Percentiles rank a stretch among this genome's conserved stretches.
Evolutionary conservation across 345 rosid genomes (phyloP).

Genomic region (Cochlearia excelsa): DNA sequence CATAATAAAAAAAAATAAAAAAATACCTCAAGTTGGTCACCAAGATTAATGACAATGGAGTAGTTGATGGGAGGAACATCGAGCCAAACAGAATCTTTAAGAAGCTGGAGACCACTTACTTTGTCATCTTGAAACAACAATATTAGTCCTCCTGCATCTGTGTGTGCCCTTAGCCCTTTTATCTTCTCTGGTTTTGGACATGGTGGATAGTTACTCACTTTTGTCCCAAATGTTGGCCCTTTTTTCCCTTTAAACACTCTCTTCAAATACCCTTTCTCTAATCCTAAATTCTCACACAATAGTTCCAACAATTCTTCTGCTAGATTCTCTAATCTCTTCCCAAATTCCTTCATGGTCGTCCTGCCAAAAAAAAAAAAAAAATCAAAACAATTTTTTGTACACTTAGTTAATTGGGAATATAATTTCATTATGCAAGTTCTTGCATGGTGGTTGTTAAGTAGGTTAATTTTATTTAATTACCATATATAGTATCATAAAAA

Average conservation of each 20-base stretch:
- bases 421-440: too few species aligned
- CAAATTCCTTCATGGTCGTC: constrained; percentile 66
- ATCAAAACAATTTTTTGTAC: too few species aligned
- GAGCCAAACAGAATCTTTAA: constrained; percentile 85
- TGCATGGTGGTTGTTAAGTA: too few species aligned
- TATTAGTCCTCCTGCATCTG: constrained; percentile 95
- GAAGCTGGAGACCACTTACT: constrained; percentile 95
- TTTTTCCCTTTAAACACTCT: constrained; percentile 63
- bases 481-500: too few species aligned
- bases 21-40: constrained; percentile 90
- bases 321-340: constrained; percentile 52
- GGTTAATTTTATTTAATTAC: too few species aligned
- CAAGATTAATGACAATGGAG: constrained; percentile 88
- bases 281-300: constrained; percentile 74
- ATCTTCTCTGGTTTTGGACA: constrained; percentile 92
- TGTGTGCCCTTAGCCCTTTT: constrained; percentile 93
- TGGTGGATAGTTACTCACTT: constrained; percentile 87
- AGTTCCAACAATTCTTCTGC: constrained; percentile 68
- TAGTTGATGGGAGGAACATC: constrained; percentile 82
- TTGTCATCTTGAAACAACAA: constrained; percentile 86
- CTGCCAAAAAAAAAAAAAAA: constrained; percentile 26
- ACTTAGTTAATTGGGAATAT: too few species aligned
- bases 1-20: neutral
- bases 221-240: constrained; percentile 85
- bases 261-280: constrained; percentile 80